A percentile compares a stretch with the other conserved stretches of the same genome.
These are phyloP conservation scores for Pulveroboletus sp. DNA, from an alignment of 768 basidiomycete species.

Conservation along the genomic window DNA sequence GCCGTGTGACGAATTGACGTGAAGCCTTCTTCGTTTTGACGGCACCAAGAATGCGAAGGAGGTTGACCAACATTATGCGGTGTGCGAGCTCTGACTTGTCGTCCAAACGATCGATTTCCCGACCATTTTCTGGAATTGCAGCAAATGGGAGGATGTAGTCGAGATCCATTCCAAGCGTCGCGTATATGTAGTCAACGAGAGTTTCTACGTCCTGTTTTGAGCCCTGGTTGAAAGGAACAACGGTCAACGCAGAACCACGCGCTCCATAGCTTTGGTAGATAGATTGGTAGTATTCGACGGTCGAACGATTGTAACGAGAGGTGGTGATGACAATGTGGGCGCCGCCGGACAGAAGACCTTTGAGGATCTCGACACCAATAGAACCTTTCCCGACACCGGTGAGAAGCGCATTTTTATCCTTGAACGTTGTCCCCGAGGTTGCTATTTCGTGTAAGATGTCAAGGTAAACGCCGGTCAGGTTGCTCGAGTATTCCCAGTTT, in stretches of 20 bases:
- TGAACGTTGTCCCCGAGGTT: constrained; percentile 96
- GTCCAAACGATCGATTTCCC: constrained; percentile 96
- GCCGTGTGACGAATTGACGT: constrained; percentile 93
- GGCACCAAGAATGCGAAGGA: constrained; percentile 92
- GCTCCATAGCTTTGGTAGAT: constrained; percentile 96
- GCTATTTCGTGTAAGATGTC: constrained; percentile 98
- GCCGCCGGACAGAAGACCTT: constrained; percentile 94
- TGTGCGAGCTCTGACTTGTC: constrained; percentile 98
- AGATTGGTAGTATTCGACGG: constrained; percentile 97
- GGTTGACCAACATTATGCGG: constrained; percentile 97
- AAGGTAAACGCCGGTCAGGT: constrained; percentile 92
- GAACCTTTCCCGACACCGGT: constrained; percentile 98
- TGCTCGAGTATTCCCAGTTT: constrained; percentile 96
- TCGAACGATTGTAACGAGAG: constrained; percentile 92
- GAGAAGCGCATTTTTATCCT: constrained; percentile 97
- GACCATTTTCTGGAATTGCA: constrained; percentile 97
- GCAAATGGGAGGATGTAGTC: constrained; percentile 99
- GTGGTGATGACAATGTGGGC: constrained; percentile 97
- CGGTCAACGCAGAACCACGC: constrained; percentile 93
- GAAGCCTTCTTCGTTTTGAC: constrained; percentile 99
- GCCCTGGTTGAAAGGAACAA: constrained; percentile 99
- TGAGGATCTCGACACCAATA: constrained; percentile 96
- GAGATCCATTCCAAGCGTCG: constrained; percentile 90
- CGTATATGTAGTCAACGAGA: constrained; percentile 97
- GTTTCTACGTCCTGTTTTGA: constrained; percentile 99